phyloP scores from a whole-genome alignment of 495 filamentous ascomycete species.

The Hyaloscypha finlandica region DNA sequence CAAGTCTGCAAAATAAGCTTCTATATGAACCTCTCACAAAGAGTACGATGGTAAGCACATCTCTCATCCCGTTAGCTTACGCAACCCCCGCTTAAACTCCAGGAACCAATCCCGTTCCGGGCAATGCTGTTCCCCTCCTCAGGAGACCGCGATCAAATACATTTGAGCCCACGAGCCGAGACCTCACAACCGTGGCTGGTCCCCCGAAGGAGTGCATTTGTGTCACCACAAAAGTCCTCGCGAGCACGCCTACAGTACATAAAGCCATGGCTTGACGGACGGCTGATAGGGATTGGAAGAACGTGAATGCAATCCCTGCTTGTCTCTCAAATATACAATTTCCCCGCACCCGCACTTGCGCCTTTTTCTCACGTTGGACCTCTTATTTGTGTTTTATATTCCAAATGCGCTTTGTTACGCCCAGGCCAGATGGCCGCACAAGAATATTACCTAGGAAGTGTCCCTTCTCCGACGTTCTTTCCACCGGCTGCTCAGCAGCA shows the following conservation, averaged over 20 bases:
- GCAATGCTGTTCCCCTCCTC: background rate
- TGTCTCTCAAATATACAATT: background rate
- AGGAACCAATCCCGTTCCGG: background rate
- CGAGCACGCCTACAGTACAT: background rate
- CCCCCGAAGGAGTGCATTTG: too few species aligned
- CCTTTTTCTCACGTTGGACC: background rate
- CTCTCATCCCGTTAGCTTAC: background rate
- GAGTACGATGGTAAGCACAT: background rate
- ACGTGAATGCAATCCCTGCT: background rate
- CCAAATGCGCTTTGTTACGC: background rate
- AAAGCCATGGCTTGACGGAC: background rate
- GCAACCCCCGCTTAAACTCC: background rate
- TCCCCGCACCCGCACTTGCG: background rate
- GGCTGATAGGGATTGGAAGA: background rate
- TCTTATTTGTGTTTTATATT: background rate
- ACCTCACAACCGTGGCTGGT: background rate
- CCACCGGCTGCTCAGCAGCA: background rate
- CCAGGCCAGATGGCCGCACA: conserved; percentile 2
- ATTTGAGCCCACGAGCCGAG: background rate
- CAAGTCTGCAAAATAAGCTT: background rate
- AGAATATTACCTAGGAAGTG: conserved; percentile 1
- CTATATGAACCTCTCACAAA: background rate
- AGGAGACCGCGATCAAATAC: background rate
- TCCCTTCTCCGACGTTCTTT: background rate
- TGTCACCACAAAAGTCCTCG: background rate